Evolutionary conservation across 345 rosid species (phyloP), one percentile per base, ranked within the genome.

Genomic region (Ceriops decandra): DNA sequence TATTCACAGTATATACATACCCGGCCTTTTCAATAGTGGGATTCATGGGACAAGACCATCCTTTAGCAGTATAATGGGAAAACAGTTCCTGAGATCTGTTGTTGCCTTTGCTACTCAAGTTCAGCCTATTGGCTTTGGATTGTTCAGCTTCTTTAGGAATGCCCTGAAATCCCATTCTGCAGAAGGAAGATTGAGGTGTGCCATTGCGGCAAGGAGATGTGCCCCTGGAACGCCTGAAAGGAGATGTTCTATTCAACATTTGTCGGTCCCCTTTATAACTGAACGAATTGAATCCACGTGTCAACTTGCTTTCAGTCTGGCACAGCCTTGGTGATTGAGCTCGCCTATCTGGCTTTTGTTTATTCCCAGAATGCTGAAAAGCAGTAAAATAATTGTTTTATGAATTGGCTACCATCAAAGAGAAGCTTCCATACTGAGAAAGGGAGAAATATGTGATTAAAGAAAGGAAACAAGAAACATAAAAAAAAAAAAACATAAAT

Each of bases 21-120:
- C 88, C 52, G 4, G 90, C 85, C 77, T 83, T 89, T 84, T 86
- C 97, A 52, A 71, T 71, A 49, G 82, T 67, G 30, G 86, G 89
- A 74, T 82, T 86, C 24, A 7, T 56, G 0, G 84, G 81, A 72
- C 68, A 64, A 20, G 76, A 74, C 30, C 82, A 77, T 54, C 30
- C 76, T 69, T 71, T 83, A 62, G 71, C 58, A 64, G 70, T 60
- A 62, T 49, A 73, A 30, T 31, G 69, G 6, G 73, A 63, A 26
- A 67, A 64, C 51, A 87, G 74, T 70, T 87, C 96, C 72, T 83
- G 87, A 36, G 82, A 87, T 60, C 19, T 73, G 79, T 86, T 76
- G 66, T 75, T 75, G 72, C 72, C 79, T 32, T 56, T 77, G 53
- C 15, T 21, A 20, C 56, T 33, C 28, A 68, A 80, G 69, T 78